phyloP scores from a whole-genome alignment of 176 grass and related monocot species.

The Triticum urartu region DNA sequence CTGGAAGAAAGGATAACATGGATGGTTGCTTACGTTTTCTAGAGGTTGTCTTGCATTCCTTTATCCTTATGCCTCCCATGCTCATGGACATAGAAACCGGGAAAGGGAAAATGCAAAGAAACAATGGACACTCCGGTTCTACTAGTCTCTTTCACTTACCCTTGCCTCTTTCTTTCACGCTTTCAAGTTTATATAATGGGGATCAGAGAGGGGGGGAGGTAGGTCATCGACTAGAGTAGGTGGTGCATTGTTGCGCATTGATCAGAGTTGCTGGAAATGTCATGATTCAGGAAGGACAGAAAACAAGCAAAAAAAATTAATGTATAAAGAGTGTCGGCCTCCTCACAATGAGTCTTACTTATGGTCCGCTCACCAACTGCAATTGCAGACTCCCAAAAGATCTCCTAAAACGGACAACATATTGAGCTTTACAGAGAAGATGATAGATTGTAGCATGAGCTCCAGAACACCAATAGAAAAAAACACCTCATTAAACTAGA shows the following conservation, averaged over 20 bases:
- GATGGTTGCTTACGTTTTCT: no score
- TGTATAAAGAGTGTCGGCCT: not conserved
- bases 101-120: not conserved
- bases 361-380: not conserved
- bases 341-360: not conserved
- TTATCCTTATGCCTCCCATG: not conserved
- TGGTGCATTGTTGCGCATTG: not conserved
- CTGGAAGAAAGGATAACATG: no score
- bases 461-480: no score
- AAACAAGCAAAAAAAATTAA: not conserved
- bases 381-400: not conserved
- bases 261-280: not conserved
- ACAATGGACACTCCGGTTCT: no score
- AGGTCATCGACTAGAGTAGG: not conserved
- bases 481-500: no score
- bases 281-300: not conserved
- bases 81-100: not conserved
- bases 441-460: no score
- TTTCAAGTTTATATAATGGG: no score
- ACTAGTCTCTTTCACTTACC: no score
- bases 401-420: no score
- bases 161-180: no score
- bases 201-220: not conserved
- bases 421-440: no score
- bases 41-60: not conserved